Conservation (phyloP, 2,329 filamentous ascomycete species). For the Fusarium longipes region DNA sequence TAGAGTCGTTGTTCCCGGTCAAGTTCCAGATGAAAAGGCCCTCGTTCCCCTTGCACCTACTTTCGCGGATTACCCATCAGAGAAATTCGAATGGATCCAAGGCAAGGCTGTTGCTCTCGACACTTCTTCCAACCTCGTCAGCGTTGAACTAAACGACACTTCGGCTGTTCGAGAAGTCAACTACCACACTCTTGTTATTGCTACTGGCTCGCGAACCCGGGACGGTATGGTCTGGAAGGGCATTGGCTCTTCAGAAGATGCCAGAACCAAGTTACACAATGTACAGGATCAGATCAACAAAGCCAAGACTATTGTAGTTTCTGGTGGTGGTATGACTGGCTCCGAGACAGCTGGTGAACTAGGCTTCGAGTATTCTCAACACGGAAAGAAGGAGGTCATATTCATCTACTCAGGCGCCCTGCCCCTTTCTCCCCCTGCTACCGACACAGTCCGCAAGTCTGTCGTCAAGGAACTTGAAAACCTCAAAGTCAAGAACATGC, state of each 20-base stretch:
- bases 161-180: constrained; percentile 50
- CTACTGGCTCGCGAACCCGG: constrained; percentile 61
- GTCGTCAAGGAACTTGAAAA: constrained; percentile 55
- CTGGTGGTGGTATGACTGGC: constrained; percentile 63
- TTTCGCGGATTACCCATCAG: constrained; percentile 60
- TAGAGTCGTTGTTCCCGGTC: constrained; percentile 60
- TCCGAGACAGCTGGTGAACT: constrained; percentile 64
- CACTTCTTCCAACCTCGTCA: constrained; percentile 55
- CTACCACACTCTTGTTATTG: constrained; percentile 66
- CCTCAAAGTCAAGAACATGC: constrained; percentile 57
- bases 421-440: constrained; percentile 52
- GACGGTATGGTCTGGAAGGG: constrained; percentile 63
- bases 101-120: constrained; percentile 61
- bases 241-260: constrained; percentile 56
- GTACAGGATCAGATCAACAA: constrained; percentile 53
- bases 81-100: constrained; percentile 63
- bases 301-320: constrained; percentile 63
- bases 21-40: constrained; percentile 56
- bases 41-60: constrained; percentile 52
- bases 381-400: constrained; percentile 59
- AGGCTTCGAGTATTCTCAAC: constrained; percentile 58
- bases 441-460: constrained; percentile 54
- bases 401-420: constrained; percentile 55
- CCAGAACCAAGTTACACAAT: constrained; percentile 53
- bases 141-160: constrained; percentile 52